A percentile compares a stretch with the other conserved stretches of the same genome.
Conservation (phyloP, 2,329 filamentous ascomycete genomes). For the Bipolaris bicolor region DNA sequence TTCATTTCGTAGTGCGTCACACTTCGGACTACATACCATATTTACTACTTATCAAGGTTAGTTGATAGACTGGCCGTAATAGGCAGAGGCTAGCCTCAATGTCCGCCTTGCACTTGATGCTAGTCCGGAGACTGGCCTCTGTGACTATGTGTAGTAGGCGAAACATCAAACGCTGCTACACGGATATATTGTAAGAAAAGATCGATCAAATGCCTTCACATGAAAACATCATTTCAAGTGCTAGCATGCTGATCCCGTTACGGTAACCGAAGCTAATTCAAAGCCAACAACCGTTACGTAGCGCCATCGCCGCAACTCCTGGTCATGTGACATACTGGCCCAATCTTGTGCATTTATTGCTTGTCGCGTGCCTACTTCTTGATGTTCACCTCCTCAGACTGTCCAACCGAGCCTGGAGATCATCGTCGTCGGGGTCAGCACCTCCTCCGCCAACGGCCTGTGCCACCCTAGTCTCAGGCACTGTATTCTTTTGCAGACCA, state of each 20-base stretch:
- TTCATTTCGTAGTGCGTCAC: no score
- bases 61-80: no score
- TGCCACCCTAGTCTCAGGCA: slow-evolving; percentile 78
- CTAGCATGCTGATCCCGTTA: neutral
- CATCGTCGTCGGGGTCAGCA: slow-evolving; percentile 83
- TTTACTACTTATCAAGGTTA: no score
- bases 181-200: neutral
- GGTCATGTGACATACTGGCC: neutral
- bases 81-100: no score
- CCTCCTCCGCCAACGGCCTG: slow-evolving; percentile 78
- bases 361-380: slow-evolving; percentile 1
- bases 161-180: no score
- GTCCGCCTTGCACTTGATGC: no score
- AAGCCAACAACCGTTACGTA: neutral
- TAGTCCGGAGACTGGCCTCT: no score
- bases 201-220: no score
- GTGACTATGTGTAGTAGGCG: no score
- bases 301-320: neutral
- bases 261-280: neutral
- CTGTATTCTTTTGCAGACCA: slow-evolving; percentile 75
- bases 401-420: slow-evolving; percentile 90
- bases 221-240: neutral
- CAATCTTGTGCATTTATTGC: slow-evolving; percentile 4
- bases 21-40: no score
- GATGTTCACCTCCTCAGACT: slow-evolving; percentile 68